A percentile compares a stretch with the other conserved stretches of the same genome.
These are phyloP conservation scores for Pichia sp. DNA, from an alignment of 1,139 yeast genomes.

Conservation along the genomic window DNA sequence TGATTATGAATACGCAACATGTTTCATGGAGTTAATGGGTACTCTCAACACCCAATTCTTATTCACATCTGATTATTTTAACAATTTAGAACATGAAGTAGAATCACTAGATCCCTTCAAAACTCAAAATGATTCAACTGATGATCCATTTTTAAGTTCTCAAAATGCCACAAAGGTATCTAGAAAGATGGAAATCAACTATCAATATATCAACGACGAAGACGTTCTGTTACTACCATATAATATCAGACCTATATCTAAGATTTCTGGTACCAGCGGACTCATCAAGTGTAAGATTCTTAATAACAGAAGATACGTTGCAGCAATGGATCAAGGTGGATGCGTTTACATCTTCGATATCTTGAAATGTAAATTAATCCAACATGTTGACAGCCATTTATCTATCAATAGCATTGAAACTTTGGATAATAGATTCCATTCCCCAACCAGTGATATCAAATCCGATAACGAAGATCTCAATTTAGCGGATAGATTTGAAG, in stretches of 20 bases:
- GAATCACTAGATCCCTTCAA: slow-evolving; percentile 10
- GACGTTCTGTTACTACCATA: slow-evolving; percentile 29
- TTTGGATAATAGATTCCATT: not conserved
- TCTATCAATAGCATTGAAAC: slow-evolving; percentile 13
- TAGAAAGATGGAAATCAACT: slow-evolving; percentile 23
- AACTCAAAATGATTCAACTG: not conserved
- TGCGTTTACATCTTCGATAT: slow-evolving; percentile 78
- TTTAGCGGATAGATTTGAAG: slow-evolving; percentile 51
- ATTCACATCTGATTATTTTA: slow-evolving; percentile 17
- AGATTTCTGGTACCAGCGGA: slow-evolving; percentile 57
- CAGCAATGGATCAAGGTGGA: slow-evolving; percentile 77
- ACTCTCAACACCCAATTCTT: slow-evolving; percentile 49
- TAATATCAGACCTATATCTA: slow-evolving; percentile 36
- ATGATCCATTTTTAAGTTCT: not conserved
- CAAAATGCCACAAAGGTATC: slow-evolving; percentile 5
- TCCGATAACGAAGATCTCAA: slow-evolving; percentile 4
- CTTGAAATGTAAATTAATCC: slow-evolving; percentile 45
- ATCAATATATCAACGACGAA: slow-evolving; percentile 26
- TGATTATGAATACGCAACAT: slow-evolving; percentile 34
- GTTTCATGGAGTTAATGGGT: slow-evolving; percentile 46
- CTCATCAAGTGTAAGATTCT: slow-evolving; percentile 68
- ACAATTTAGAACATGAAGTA: slow-evolving; percentile 7
- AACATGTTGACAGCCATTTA: slow-evolving; percentile 17
- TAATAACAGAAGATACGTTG: slow-evolving; percentile 77
- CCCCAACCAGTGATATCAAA: not conserved